Evolutionary conservation across 257 asterid species (phyloP).

Genomic region (Knoxia roxburghii): DNA sequence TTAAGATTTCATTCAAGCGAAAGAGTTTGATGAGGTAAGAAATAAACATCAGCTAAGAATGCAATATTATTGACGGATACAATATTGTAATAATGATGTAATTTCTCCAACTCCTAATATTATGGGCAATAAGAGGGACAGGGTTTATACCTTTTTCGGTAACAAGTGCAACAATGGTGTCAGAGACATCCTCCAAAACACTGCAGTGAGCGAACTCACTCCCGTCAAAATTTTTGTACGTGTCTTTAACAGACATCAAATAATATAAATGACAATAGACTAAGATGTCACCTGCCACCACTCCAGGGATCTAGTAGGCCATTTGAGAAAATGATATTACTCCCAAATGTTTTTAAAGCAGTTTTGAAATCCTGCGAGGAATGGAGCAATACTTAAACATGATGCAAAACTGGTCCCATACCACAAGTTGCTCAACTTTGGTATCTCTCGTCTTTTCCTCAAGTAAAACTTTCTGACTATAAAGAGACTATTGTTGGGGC

Average conservation of each 20-base stretch:
- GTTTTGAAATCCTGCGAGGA: slow-evolving; percentile 50
- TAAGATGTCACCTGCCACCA: slow-evolving; percentile 69
- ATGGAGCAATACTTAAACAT: slow-evolving; percentile 10
- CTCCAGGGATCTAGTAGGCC: slow-evolving; percentile 97
- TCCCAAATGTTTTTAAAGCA: slow-evolving; percentile 60
- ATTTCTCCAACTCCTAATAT: too few relatives aligned
- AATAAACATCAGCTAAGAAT: not conserved
- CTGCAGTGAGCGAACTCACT: slow-evolving; percentile 36
- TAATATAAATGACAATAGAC: not conserved
- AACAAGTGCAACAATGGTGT: slow-evolving; percentile 69
- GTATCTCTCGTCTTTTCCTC: too few relatives aligned
- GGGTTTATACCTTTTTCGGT: slow-evolving; percentile 58
- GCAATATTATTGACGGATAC: not conserved
- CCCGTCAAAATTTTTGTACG: slow-evolving; percentile 3
- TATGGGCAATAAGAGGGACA: not conserved
- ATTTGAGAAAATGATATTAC: slow-evolving; percentile 90
- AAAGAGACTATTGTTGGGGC: too few relatives aligned
- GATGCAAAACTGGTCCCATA: too few relatives aligned
- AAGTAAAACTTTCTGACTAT: too few relatives aligned
- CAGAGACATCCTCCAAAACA: slow-evolving; percentile 74
- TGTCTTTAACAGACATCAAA: not conserved
- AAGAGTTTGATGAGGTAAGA: not conserved
- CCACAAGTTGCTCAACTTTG: too few relatives aligned
- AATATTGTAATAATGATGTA: not conserved
- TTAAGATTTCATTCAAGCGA: not conserved